Percentiles rank a stretch among this genome's conserved stretches.
Conservation (phyloP, 192 early-diverging fungal genomes). For the Jimgerdemannia flammicorona region DNA sequence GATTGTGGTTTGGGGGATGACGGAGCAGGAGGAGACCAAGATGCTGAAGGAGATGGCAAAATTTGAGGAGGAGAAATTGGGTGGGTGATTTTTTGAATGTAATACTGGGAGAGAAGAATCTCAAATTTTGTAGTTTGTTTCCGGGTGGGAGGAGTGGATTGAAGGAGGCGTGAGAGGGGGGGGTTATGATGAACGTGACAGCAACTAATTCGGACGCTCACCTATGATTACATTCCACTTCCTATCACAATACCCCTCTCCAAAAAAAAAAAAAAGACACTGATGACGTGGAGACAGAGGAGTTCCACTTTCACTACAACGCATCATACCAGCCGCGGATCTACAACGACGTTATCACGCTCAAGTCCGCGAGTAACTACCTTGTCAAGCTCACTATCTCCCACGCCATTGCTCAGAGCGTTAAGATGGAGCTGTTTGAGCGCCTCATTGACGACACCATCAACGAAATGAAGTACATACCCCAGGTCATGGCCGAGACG, state of each 20-base stretch:
- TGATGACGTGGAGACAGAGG: conserved; percentile 74
- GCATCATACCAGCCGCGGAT: conserved; percentile 62
- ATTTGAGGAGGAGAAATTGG: conserved; percentile 74
- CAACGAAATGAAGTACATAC: conserved; percentile 81
- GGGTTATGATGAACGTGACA: too few species aligned
- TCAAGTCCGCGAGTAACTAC: conserved; percentile 72
- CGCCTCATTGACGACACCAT: conserved; percentile 91
- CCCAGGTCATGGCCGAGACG: conserved; percentile 88
- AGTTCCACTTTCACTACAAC: conserved; percentile 79
- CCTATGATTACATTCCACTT: conserved; percentile 29
- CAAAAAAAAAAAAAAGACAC: too few species aligned
- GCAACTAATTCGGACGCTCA: too few species aligned
- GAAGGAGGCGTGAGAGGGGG: too few species aligned
- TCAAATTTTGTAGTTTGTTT: too few species aligned
- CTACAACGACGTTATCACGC: conserved; percentile 87
- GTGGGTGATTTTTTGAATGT: too few species aligned
- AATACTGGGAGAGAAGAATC: too few species aligned
- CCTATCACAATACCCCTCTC: conserved; percentile 10
- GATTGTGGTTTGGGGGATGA: conserved; percentile 95
- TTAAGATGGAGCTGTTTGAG: conserved; percentile 93
- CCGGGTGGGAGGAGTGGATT: too few species aligned
- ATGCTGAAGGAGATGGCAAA: conserved; percentile 67
- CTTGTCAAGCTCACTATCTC: conserved; percentile 94
- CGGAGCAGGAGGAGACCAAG: conserved; percentile 72
- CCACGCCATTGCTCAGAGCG: conserved; percentile 93